Evolutionary conservation across 352 stramenopile species (phyloP).

Genomic region (Phytopythium mirpurense): DNA sequence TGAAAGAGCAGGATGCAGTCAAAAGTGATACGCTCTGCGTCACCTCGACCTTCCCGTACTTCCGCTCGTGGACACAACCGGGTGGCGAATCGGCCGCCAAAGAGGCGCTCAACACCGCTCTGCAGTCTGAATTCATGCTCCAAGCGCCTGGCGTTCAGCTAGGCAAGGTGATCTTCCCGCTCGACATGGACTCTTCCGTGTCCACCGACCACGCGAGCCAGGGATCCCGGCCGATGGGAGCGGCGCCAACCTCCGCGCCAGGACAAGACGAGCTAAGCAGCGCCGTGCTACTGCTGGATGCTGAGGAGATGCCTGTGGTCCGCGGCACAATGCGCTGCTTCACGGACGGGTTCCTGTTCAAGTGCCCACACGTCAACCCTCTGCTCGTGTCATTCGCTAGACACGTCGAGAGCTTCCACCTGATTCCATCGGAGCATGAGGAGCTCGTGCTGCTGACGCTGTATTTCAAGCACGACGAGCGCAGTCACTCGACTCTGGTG

Average conservation of each 20-base stretch:
- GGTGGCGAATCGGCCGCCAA: constrained; percentile 42
- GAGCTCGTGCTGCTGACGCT: constrained; percentile 63
- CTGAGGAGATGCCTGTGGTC: constrained; percentile 30
- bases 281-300: constrained; percentile 45
- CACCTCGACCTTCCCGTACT: constrained; percentile 53
- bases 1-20: constrained; percentile 3
- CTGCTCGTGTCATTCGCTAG: constrained; percentile 60
- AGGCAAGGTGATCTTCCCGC: constrained; percentile 25
- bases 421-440: constrained; percentile 48
- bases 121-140: constrained; percentile 70
- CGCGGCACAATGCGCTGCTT: constrained; percentile 51
- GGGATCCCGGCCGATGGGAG: constrained; percentile 5
- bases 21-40: constrained; percentile 24
- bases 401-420: constrained; percentile 38
- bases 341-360: constrained; percentile 55
- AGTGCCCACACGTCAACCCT: constrained; percentile 43
- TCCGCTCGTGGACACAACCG: constrained; percentile 54
- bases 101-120: constrained; percentile 23
- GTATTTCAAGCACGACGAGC: constrained; percentile 29
- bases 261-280: constrained; percentile 18
- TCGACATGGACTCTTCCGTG: constrained; percentile 26
- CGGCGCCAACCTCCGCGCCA: neutral
- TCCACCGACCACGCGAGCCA: neutral
- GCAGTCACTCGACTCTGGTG: constrained; percentile 22
- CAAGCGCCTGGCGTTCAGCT: constrained; percentile 41